Conservation (phyloP, 305 asterid species). For the Petunia hybrid region DNA sequence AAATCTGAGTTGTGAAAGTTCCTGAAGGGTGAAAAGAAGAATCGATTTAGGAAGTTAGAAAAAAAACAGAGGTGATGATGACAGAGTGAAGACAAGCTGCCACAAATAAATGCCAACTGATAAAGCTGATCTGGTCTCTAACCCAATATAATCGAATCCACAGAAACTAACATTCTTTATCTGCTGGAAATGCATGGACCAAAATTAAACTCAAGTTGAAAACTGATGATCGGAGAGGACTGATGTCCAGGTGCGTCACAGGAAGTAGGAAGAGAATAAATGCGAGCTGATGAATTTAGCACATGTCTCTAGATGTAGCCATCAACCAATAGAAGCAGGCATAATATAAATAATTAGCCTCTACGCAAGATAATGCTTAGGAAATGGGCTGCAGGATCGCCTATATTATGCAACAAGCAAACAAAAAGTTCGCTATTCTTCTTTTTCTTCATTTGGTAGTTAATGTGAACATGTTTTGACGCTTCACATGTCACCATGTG, state of each 20-base stretch:
- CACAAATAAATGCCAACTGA: slow-evolving; percentile 25
- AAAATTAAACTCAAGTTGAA: not conserved
- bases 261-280: slow-evolving; percentile 13
- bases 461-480: not conserved
- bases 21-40: slow-evolving; percentile 52
- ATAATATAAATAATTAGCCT: not conserved
- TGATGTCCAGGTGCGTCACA: not conserved
- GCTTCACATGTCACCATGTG: slow-evolving; percentile 16
- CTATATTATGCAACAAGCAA: not conserved
- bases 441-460: slow-evolving; percentile 7
- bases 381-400: not conserved
- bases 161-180: slow-evolving; percentile 2
- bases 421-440: not conserved
- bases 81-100: slow-evolving; percentile 19
- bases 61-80: not conserved
- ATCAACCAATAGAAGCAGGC: not conserved
- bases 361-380: not conserved
- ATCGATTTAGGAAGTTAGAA: not conserved
- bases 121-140: slow-evolving; percentile 16
- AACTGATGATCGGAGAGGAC: slow-evolving; percentile 3
- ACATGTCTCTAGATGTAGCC: not conserved
- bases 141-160: not conserved
- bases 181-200: slow-evolving; percentile 18
- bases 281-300: not conserved
- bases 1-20: slow-evolving; percentile 80